Evolutionary conservation across 1,139 yeast genomes (phyloP), one percentile per base, ranked within the genome.

Genomic region (Pichia inconspicua): DNA sequence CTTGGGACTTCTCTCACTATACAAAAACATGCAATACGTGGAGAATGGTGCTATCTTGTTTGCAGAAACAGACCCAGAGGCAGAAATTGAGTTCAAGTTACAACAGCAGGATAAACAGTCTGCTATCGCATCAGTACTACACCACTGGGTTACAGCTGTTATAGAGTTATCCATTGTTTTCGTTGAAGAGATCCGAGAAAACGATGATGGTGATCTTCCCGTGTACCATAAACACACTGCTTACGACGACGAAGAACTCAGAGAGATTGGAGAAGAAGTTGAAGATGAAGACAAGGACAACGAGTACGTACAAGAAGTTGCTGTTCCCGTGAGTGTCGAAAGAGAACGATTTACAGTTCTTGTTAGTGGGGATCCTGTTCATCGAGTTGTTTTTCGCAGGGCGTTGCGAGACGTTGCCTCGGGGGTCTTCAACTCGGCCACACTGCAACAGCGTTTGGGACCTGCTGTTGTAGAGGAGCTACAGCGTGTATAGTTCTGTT

Each of bases 181-280:
- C 52, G 63, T 85, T 46, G 96, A 88, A 58, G 96, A 88, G 60
- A 72, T 84, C 12, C 80, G 82, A 49, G 95, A 86, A 56, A 65
- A 71, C 8, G 35, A 48, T 6, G 68, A 69, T 15, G 90, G 90
- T 0, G 78, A 74, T 46, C 79, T 87, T 56, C 78, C 73, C 45
- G 76, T 72, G n/a, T 84, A 84, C 58, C 80, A 78, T 53, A 73
- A 73, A 43, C 77, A 78, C 53, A 78, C 77, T 49, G 64, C 72
- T 0, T 79, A 77, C 52, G 82, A 78, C 54, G 80, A 77, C 51
- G 66, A 73, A 31, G 74, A 72, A 53, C 61, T 73, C 44, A 74
- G 49, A 12, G 48, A 58, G 5, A 62, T 58, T 25, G 64, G 60
- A 41, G 59, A 62, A 25, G 55, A 48, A 0, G 59, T 58, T 5